Base-by-base conservation (phyloP, 139 green algal genomes). In the Tetradesmus lagerheimii region DNA sequence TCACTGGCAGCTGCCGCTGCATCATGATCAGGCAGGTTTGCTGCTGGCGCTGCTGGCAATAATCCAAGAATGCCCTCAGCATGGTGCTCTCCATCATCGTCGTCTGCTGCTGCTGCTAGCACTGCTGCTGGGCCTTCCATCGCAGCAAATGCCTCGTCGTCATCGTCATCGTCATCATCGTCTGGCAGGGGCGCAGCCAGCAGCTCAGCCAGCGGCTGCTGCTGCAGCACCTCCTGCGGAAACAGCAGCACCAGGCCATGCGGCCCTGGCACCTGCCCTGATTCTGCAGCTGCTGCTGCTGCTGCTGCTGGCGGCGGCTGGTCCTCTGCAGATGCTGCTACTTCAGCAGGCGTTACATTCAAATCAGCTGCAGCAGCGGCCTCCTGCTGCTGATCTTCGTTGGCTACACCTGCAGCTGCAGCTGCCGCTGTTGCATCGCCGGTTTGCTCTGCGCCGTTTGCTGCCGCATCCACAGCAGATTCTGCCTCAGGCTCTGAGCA, bases 211-310 rank as follows among this genome's bases (percentile, higher is more conserved):
- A 87, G 79, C 14, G 37, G 53, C n/a, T 84, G 57, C 57, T 82
- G 62, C 78, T n/a, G 50, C 37, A 91, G 38, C 25, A 78, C 78
- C 37, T 91, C 87, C 35, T 85, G 77, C n/a, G 87, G 87, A 14
- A 91, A 91, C 53, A 81, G 14, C 37, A 91, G 78, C 37, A 23
- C 39, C 25, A 78, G 35, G 0, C 77, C 76, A 66, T 80, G 87
- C n/a, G 79, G 37, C 34, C 76, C 29, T 20, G n/a, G 23, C 25
- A 29, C 50, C 29, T 23, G 0, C 18, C 18, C 25, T 41, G 29
- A 20, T 23, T 35, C 47, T 31, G 29, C 37, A 35, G 53, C 87
- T 67, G 78, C 87, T 29, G 62, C 77, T 18, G 38, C 57, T 81
- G 78, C 53, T 80, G 47, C 76, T 85, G 75, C 76, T 78, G 75